Evolutionary conservation across 331 rosid species (phyloP).

Genomic region (Acacia pycnantha): DNA sequence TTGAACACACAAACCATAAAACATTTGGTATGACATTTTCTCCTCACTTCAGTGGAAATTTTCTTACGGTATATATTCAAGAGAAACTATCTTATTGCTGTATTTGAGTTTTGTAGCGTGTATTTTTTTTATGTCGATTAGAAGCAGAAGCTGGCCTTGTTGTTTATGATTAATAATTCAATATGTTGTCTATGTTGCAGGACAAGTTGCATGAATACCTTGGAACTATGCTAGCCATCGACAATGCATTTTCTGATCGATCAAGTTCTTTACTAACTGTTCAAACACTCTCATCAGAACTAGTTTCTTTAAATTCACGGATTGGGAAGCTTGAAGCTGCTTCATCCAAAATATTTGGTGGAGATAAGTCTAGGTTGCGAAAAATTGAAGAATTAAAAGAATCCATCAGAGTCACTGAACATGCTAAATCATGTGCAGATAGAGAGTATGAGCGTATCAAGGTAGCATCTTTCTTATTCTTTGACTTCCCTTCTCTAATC

Average conservation of each 20-base stretch:
- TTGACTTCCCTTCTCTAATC: background rate
- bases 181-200: slow-evolving; percentile 38
- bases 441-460: slow-evolving; percentile 78
- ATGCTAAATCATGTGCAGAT: slow-evolving; percentile 49
- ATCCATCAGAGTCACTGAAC: slow-evolving; percentile 47
- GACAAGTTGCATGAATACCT: slow-evolving; percentile 55
- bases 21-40: slow-evolving; percentile 56
- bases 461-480: slow-evolving; percentile 39
- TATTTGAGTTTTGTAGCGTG: background rate
- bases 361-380: slow-evolving; percentile 68
- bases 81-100: background rate
- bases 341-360: slow-evolving; percentile 82
- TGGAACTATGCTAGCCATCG: slow-evolving; percentile 49
- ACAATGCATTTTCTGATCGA: slow-evolving; percentile 68
- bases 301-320: slow-evolving; percentile 59
- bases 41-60: background rate
- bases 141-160: background rate
- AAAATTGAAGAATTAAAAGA: slow-evolving; percentile 66
- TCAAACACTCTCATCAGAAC: slow-evolving; percentile 80
- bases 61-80: background rate
- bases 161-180: background rate
- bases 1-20: slow-evolving; percentile 84
- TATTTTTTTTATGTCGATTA: background rate
- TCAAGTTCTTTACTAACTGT: slow-evolving; percentile 79
- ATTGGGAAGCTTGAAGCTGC: slow-evolving; percentile 79